Evolutionary conservation across 371 early-diverging fungal species (phyloP).

Genomic region (Syncephalastrum contaminatum): DNA sequence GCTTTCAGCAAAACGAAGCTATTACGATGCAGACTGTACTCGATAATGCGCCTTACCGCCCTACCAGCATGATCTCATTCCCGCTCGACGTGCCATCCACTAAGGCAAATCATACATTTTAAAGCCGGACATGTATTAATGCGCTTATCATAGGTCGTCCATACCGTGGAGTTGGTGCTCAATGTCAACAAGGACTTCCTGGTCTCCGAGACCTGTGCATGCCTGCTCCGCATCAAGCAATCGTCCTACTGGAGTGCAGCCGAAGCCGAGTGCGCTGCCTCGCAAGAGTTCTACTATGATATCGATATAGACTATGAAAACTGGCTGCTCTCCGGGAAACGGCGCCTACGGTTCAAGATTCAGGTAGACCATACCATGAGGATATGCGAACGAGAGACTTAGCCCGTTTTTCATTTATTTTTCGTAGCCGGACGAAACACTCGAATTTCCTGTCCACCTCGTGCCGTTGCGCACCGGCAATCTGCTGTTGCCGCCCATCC

Average conservation of each 20-base stretch:
- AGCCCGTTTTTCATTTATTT: slow-evolving; percentile 6
- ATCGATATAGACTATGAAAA: slow-evolving; percentile 67
- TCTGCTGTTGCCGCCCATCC: slow-evolving; percentile 55
- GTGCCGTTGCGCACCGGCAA: slow-evolving; percentile 71
- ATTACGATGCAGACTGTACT: slow-evolving; percentile 37
- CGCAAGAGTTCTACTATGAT: slow-evolving; percentile 62
- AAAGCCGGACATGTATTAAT: background rate
- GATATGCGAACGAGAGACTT: background rate
- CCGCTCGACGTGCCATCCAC: slow-evolving; percentile 53
- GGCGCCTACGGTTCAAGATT: slow-evolving; percentile 56
- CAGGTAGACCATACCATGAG: slow-evolving; percentile 41
- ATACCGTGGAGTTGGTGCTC: slow-evolving; percentile 60
- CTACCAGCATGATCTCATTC: slow-evolving; percentile 42
- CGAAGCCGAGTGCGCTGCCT: slow-evolving; percentile 10
- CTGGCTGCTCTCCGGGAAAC: slow-evolving; percentile 72
- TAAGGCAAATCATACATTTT: slow-evolving; percentile 28
- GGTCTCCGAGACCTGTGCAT: slow-evolving; percentile 59
- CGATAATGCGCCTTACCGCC: slow-evolving; percentile 25
- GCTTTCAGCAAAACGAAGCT: slow-evolving; percentile 31
- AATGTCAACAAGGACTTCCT: slow-evolving; percentile 40
- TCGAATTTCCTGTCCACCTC: slow-evolving; percentile 56
- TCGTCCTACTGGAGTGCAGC: slow-evolving; percentile 56
- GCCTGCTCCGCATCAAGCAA: slow-evolving; percentile 54
- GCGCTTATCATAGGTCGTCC: slow-evolving; percentile 35
- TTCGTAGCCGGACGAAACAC: slow-evolving; percentile 49